These are phyloP conservation scores for Solanum gracilifrons DNA, from an alignment of 257 asterid species.

Conservation along the genomic window DNA sequence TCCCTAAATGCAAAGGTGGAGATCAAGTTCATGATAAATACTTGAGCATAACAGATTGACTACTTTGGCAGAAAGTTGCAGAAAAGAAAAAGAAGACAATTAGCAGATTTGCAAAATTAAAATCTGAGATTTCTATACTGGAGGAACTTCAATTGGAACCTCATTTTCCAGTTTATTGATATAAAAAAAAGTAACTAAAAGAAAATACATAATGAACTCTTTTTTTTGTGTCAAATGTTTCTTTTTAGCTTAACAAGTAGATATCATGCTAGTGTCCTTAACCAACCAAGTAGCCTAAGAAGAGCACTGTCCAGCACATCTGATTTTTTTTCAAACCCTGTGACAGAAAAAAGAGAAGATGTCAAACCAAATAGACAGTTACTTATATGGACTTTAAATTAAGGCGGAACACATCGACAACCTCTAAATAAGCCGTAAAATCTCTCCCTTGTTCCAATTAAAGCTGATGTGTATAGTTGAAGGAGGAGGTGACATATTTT, in stretches of 20 bases:
- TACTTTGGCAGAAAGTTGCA: not conserved
- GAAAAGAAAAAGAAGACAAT: not conserved
- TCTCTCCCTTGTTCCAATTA: not conserved
- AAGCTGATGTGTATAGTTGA: not conserved
- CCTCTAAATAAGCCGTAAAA: not conserved
- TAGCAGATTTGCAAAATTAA: not conserved
- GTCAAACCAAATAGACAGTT: not conserved
- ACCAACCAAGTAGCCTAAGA: slow-evolving; percentile 79
- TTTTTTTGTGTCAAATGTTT: not conserved
- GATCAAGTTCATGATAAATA: not conserved
- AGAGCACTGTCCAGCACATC: slow-evolving; percentile 59
- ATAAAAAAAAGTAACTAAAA: not conserved
- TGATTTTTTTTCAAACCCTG: slow-evolving; percentile 75
- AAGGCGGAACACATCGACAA: not conserved
- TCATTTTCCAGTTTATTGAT: not conserved
- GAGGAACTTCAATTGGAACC: not conserved
- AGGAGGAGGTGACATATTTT: not conserved
- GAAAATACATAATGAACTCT: not conserved
- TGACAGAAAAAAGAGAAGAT: not conserved
- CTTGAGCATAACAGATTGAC: not conserved
- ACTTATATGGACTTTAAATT: not conserved
- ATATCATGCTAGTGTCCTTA: slow-evolving; percentile 54
- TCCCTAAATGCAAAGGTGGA: not conserved
- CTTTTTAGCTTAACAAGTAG: not conserved
- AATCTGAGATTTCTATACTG: not conserved